Base-by-base conservation (phyloP, 2,329 filamentous ascomycete species). In the Dryadomyces quercivorus region DNA sequence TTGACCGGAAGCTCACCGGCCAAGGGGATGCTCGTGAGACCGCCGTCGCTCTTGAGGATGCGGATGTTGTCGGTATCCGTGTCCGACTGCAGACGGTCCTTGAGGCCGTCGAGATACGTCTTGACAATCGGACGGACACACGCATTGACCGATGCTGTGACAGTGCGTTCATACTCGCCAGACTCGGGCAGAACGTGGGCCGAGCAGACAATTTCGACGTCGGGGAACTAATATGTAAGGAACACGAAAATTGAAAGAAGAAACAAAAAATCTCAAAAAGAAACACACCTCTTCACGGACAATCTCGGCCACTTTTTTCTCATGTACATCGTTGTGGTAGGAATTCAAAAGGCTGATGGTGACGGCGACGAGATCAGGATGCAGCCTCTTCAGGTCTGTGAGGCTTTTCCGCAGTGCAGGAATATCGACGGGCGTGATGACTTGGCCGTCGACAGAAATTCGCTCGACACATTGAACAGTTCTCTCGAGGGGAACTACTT, bases 31-130 rank as follows among this genome's bases (percentile, higher is more conserved):
- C 71, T 73, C 0, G 72, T 75, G 50, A 75, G 60, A 5, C 73
- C 72, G 6, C 73, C 73, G 56, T 76, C 73, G 16, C 71, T 74
- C 59, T 75, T 76, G 31, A 76, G 64, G 15, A 76, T 72, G 13
- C 72, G 70, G n/a, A 75, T 71, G 0, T 64, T 70, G 47, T 72
- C 64, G 12, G 67, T 73, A 47, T 75, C 72, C 0, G 63, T 59
- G 3, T 62, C 61, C 5, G 75, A 67, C 38, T 67, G 63, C 13
- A 65, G 36, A 40, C 36, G 36, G 12, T 40, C 66, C 21, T 67
- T 62, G 9, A 76, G 61, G 43, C 70, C 69, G 5, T 63, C 62
- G 57, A 75, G 66, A 54, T 76, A 75, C 12, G 58, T 66, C 61
- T 74, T 71, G 20, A 75, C 69, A 5, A 75, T 64, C 0, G 73